Evolutionary conservation across 306 rosid species (phyloP).

Genomic region (Cucurbita maxima): DNA sequence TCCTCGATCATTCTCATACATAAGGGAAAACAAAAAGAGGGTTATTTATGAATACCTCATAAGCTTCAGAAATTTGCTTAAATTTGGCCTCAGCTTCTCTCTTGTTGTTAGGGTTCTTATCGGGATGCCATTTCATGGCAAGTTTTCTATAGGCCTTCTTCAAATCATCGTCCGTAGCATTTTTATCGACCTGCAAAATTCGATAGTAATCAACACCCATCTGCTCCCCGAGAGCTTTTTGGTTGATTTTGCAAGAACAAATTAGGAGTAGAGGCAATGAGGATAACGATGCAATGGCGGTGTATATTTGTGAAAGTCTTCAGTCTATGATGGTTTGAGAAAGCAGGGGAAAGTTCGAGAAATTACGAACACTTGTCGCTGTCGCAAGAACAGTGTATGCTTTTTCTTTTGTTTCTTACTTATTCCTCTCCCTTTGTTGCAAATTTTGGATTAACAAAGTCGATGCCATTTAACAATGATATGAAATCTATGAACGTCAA

Average conservation of each 20-base stretch:
- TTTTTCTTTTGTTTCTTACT: no score
- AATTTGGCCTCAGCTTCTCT: slow-evolving; percentile 8
- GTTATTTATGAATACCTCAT: not conserved
- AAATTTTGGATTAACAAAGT: no score
- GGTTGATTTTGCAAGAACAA: not conserved
- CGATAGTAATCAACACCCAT: slow-evolving; percentile 11
- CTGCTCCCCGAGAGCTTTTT: not conserved
- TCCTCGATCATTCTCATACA: no score
- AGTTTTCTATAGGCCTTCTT: slow-evolving; percentile 9
- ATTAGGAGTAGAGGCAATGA: not conserved
- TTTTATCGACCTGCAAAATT: slow-evolving; percentile 9
- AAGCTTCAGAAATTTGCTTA: slow-evolving; percentile 10
- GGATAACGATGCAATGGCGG: not conserved
- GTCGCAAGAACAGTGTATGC: not conserved
- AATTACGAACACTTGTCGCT: not conserved
- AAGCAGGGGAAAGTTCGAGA: not conserved
- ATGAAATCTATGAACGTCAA: no score
- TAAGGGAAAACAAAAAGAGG: not conserved
- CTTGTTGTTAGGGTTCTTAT: not conserved
- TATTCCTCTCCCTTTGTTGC: no score
- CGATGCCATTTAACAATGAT: no score
- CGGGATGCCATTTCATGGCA: slow-evolving; percentile 10
- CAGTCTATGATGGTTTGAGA: not conserved
- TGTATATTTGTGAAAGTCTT: not conserved
- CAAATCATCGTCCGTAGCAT: slow-evolving; percentile 4